Conservation (phyloP, 2,329 filamentous ascomycete species). For the Myriosclerotinia duriaeana region DNA sequence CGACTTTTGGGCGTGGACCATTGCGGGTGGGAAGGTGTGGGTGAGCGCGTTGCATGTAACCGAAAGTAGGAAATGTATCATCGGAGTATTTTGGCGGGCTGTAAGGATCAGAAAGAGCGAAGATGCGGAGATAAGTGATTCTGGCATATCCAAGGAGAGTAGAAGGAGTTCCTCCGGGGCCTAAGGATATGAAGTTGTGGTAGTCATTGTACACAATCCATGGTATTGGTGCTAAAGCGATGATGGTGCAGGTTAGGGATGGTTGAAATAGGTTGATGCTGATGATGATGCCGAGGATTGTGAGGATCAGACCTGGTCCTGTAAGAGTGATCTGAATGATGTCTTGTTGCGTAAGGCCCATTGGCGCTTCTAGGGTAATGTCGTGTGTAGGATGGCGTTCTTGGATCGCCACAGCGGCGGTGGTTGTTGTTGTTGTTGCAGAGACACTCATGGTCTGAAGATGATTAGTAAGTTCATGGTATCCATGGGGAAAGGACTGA, state of each 20-base stretch:
- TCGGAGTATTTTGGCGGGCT: constrained; percentile 54
- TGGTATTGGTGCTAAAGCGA: constrained; percentile 51
- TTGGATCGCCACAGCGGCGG: constrained; percentile 1
- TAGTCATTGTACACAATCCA: constrained; percentile 66
- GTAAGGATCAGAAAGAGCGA: constrained; percentile 71
- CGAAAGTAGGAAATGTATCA: constrained; percentile 52
- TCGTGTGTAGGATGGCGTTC: constrained; percentile 23
- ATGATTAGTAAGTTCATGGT: neutral
- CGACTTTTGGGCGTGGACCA: constrained; percentile 65
- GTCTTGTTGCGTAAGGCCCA: constrained; percentile 34
- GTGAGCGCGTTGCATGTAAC: constrained; percentile 56
- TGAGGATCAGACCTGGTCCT: constrained; percentile 44
- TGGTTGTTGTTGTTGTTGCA: neutral
- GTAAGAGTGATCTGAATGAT: constrained; percentile 37
- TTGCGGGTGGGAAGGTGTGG: constrained; percentile 60
- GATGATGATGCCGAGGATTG: constrained; percentile 52
- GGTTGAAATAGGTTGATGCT: constrained; percentile 54
- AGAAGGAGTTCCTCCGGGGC: constrained; percentile 76
- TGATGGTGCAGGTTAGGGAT: constrained; percentile 50
- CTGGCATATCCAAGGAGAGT: constrained; percentile 71
- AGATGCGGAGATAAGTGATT: constrained; percentile 70
- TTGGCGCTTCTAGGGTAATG: constrained; percentile 27
- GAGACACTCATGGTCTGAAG: constrained; percentile 9
- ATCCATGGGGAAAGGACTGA: constrained; percentile 1
- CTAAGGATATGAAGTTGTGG: constrained; percentile 70